These are phyloP conservation scores for Leccinum truebloodii DNA, from an alignment of 768 basidiomycete species.

Conservation along the genomic window DNA sequence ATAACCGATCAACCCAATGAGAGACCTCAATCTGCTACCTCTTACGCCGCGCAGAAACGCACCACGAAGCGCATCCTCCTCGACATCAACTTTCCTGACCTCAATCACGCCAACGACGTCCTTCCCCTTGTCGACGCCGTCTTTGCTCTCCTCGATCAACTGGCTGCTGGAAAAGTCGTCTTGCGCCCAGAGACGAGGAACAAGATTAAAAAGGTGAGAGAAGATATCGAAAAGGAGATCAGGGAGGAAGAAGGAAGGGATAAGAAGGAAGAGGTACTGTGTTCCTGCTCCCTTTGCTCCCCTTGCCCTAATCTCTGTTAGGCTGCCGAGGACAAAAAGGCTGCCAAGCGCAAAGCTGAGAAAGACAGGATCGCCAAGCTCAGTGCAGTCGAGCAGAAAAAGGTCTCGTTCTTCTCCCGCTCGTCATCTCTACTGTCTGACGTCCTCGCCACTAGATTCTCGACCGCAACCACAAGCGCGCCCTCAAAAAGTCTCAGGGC, in stretches of 20 bases:
- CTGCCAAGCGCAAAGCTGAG: conserved; percentile 71
- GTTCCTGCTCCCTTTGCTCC: neutral
- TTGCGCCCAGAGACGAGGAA: conserved; percentile 80
- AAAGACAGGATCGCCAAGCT: conserved; percentile 73
- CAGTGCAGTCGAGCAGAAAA: conserved; percentile 80
- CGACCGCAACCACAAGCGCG: conserved; percentile 77
- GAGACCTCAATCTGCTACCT: conserved; percentile 57
- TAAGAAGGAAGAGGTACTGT: conserved; percentile 66
- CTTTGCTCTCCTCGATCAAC: conserved; percentile 75
- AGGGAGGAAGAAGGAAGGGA: conserved; percentile 67
- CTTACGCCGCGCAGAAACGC: conserved; percentile 39
- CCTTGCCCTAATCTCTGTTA: neutral
- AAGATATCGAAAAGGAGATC: conserved; percentile 69
- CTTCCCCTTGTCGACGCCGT: conserved; percentile 59
- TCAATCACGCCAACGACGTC: conserved; percentile 48
- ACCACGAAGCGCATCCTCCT: conserved; percentile 78
- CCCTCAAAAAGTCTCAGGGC: conserved; percentile 67
- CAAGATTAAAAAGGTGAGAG: conserved; percentile 74
- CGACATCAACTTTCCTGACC: conserved; percentile 55
- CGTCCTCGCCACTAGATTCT: conserved; percentile 43
- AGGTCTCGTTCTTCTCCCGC: conserved; percentile 43
- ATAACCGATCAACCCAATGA: conserved; percentile 86
- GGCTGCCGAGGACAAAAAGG: conserved; percentile 66
- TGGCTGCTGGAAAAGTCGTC: conserved; percentile 47
- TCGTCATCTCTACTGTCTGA: conserved; percentile 3